These are phyloP conservation scores for Wickerhamomyces canadensis DNA, from an alignment of 805 yeast genomes.

Conservation along the genomic window DNA sequence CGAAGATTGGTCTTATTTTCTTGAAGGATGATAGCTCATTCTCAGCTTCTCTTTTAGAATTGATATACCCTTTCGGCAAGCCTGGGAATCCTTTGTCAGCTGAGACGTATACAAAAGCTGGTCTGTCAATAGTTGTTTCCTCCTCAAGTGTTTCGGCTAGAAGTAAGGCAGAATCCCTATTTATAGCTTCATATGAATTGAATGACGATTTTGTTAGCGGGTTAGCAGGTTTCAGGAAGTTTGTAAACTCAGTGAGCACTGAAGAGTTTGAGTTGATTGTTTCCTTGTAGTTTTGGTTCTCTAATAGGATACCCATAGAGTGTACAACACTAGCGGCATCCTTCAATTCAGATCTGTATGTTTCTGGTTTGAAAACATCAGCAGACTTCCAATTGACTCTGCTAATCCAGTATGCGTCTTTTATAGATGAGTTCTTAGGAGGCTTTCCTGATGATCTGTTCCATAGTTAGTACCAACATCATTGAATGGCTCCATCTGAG, in stretches of 20 bases:
- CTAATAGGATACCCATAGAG: constrained; percentile 72
- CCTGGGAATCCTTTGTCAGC: constrained; percentile 72
- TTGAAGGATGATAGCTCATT: constrained; percentile 39
- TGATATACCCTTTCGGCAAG: constrained; percentile 65
- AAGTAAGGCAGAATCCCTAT: constrained; percentile 61
- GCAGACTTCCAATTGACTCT: constrained; percentile 64
- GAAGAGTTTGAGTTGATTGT: constrained; percentile 27
- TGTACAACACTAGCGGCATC: constrained; percentile 70
- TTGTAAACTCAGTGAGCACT: constrained; percentile 30
- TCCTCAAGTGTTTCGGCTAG: constrained; percentile 51
- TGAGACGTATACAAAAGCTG: constrained; percentile 67
- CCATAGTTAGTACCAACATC: constrained; percentile 2
- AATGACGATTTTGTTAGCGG: constrained; percentile 44
- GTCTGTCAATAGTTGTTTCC: constrained; percentile 21
- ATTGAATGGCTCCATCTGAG: too few relatives aligned
- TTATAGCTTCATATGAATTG: constrained; percentile 55
- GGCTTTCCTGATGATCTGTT: constrained; percentile 47
- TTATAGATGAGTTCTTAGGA: constrained; percentile 28
- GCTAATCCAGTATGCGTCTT: constrained; percentile 42
- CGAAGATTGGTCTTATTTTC: constrained; percentile 52
- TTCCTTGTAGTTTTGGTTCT: constrained; percentile 62
- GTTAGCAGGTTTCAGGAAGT: constrained; percentile 46
- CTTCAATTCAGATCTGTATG: constrained; percentile 43
- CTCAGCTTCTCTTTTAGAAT: constrained; percentile 77
- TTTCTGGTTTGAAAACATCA: constrained; percentile 58